Evolutionary conservation across 1,284 basidiomycete species (phyloP).

Genomic region (Sphaerobolus stellatus): DNA sequence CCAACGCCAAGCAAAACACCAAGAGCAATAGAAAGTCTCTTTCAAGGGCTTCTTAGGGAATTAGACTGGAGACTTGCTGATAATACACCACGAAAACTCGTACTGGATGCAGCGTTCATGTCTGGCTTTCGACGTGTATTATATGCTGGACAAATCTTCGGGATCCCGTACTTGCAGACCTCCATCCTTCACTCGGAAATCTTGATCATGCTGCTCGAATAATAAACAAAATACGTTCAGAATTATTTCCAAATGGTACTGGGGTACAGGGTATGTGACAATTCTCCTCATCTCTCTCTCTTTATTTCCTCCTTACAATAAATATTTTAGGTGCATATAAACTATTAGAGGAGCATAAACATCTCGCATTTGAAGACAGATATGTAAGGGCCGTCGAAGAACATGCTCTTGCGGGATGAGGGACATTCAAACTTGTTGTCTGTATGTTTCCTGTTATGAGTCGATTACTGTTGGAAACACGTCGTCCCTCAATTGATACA

Average conservation of each 20-base stretch:
- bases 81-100: conserved; percentile 22
- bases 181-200: conserved; percentile 30
- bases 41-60: conserved; percentile 9
- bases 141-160: conserved; percentile 13
- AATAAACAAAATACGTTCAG: conserved; percentile 19
- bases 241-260: conserved; percentile 22
- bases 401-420: too few relatives aligned
- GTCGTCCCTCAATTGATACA: conserved; percentile 22
- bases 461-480: conserved; percentile 13
- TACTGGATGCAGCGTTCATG: conserved; percentile 25
- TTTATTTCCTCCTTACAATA: not conserved
- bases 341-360: not conserved
- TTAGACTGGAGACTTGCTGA: conserved; percentile 26
- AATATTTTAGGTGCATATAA: not conserved
- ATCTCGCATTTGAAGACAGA: not conserved
- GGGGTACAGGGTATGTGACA: conserved; percentile 23
- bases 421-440: too few relatives aligned
- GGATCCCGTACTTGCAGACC: conserved; percentile 16
- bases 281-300: conserved; percentile 2
- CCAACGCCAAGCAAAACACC: conserved; percentile 14
- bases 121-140: conserved; percentile 15
- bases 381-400: conserved; percentile 18
- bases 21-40: not conserved
- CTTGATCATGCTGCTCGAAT: conserved; percentile 20
- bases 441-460: conserved; percentile 21